phyloP scores from a whole-genome alignment of 2,329 filamentous ascomycete genomes.

The Monilinia fructicola region DNA sequence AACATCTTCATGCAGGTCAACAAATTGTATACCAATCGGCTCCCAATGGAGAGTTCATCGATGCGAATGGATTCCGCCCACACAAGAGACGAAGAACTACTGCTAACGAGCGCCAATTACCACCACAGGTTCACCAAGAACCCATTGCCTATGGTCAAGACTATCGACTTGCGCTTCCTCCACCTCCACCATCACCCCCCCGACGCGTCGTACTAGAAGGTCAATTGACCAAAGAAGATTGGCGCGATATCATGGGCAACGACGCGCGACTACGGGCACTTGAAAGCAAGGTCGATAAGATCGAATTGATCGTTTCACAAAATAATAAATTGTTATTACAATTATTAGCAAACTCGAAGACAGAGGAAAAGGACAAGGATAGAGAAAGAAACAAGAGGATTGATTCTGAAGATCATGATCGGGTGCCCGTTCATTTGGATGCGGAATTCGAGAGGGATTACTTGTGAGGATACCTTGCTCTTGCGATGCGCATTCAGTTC shows the following conservation, averaged over 20 bases:
- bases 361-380: slow-evolving; percentile 29
- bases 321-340: slow-evolving; percentile 41
- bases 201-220: slow-evolving; percentile 39
- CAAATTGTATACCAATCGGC: slow-evolving; percentile 32
- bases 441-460: slow-evolving; percentile 42
- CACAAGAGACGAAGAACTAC: slow-evolving; percentile 37
- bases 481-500: slow-evolving; percentile 22
- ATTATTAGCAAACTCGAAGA: slow-evolving; percentile 34
- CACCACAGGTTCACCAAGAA: slow-evolving; percentile 36
- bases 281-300: slow-evolving; percentile 40
- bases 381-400: slow-evolving; percentile 29
- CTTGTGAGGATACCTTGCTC: slow-evolving; percentile 35
- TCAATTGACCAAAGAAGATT: slow-evolving; percentile 40
- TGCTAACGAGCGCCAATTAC: slow-evolving; percentile 33
- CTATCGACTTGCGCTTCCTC: slow-evolving; percentile 26
- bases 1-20: slow-evolving; percentile 18
- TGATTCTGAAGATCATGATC: slow-evolving; percentile 34
- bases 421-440: slow-evolving; percentile 41
- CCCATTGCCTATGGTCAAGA: slow-evolving; percentile 25
- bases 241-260: slow-evolving; percentile 40
- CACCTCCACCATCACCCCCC: slow-evolving; percentile 37
- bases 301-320: slow-evolving; percentile 38
- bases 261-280: slow-evolving; percentile 38
- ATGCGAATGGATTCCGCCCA: slow-evolving; percentile 37
- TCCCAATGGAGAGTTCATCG: slow-evolving; percentile 22